Percentiles rank a stretch among this genome's conserved stretches.
Evolutionary conservation across 192 early-diverging fungal species (phyloP).

Genomic region (Backusella morwellensis): DNA sequence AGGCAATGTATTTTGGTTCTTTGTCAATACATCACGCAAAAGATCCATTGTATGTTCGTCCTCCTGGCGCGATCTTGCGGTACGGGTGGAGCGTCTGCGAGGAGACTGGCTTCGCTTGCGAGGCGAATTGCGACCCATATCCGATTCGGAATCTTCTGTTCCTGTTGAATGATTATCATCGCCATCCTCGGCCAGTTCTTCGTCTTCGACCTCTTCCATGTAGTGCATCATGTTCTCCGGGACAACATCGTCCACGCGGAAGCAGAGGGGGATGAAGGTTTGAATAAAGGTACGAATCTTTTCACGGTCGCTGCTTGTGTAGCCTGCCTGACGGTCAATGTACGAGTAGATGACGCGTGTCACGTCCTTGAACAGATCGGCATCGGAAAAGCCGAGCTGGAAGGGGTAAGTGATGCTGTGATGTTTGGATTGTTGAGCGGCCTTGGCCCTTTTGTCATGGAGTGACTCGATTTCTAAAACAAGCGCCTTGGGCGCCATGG

Average conservation of each 20-base stretch:
- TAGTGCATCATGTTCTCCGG: constrained; percentile 46
- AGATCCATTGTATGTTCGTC: constrained; percentile 37
- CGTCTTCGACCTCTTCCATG: constrained; percentile 50
- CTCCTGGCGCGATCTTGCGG: constrained; percentile 16
- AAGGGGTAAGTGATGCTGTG: constrained; percentile 30
- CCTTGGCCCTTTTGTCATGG: constrained; percentile 29
- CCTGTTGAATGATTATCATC: constrained; percentile 30
- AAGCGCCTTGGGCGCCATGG: constrained; percentile 72
- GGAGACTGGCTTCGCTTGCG: constrained; percentile 3
- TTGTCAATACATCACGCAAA: constrained; percentile 35
- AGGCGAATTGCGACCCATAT: constrained; percentile 21
- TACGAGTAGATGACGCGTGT: constrained; percentile 71
- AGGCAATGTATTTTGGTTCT: constrained; percentile 17
- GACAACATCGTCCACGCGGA: constrained; percentile 47
- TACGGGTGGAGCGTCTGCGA: neutral
- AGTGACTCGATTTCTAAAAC: constrained; percentile 84
- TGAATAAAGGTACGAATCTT: constrained; percentile 74
- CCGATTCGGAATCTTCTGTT: constrained; percentile 37
- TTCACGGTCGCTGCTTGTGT: constrained; percentile 62
- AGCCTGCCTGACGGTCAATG: constrained; percentile 60
- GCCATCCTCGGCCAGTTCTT: constrained; percentile 47
- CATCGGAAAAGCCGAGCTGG: constrained; percentile 75
- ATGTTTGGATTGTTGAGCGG: neutral
- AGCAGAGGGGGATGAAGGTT: constrained; percentile 71
- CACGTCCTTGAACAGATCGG: constrained; percentile 74